These are phyloP conservation scores for Meripilus lineatus DNA, from an alignment of 1,284 basidiomycete genomes.

Conservation along the genomic window DNA sequence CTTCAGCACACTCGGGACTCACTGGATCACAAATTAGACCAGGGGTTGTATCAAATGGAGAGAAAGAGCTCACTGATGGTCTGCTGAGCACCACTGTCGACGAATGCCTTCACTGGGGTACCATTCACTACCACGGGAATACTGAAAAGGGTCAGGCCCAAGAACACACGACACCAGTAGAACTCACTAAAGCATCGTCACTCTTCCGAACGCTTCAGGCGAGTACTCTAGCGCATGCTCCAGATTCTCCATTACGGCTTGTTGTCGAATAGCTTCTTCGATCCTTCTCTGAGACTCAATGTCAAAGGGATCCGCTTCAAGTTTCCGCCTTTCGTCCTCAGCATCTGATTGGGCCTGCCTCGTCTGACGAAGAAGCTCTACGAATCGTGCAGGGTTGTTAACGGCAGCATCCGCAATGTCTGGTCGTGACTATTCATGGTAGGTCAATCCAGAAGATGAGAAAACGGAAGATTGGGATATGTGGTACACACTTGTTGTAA, in stretches of 20 bases:
- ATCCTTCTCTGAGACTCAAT: slow-evolving; percentile 90
- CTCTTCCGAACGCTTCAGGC: slow-evolving; percentile 91
- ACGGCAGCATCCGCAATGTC: slow-evolving; percentile 75
- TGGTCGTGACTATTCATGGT: slow-evolving; percentile 57
- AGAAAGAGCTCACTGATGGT: slow-evolving; percentile 80
- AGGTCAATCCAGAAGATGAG: slow-evolving; percentile 1
- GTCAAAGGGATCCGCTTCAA: slow-evolving; percentile 87
- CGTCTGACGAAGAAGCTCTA: slow-evolving; percentile 64
- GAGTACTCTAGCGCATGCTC: slow-evolving; percentile 89
- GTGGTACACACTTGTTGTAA: slow-evolving; percentile 56
- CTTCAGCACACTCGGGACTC: slow-evolving; percentile 92
- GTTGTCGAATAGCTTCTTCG: slow-evolving; percentile 89
- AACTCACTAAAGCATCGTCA: slow-evolving; percentile 93
- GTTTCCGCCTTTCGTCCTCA: slow-evolving; percentile 59
- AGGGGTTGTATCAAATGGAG: slow-evolving; percentile 3
- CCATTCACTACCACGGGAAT: slow-evolving; percentile 91
- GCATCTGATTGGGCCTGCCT: slow-evolving; percentile 51
- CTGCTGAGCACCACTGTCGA: slow-evolving; percentile 94
- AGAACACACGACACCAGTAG: no score
- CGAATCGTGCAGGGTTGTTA: slow-evolving; percentile 67
- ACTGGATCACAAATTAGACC: slow-evolving; percentile 44
- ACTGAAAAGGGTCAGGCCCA: slow-evolving; percentile 38
- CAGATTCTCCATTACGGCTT: slow-evolving; percentile 89
- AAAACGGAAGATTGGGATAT: slow-evolving; percentile 5
- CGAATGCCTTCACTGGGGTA: slow-evolving; percentile 89